These are phyloP conservation scores for Macrophomina pseudophaseolina DNA, from an alignment of 2,329 filamentous ascomycete genomes.

Conservation along the genomic window DNA sequence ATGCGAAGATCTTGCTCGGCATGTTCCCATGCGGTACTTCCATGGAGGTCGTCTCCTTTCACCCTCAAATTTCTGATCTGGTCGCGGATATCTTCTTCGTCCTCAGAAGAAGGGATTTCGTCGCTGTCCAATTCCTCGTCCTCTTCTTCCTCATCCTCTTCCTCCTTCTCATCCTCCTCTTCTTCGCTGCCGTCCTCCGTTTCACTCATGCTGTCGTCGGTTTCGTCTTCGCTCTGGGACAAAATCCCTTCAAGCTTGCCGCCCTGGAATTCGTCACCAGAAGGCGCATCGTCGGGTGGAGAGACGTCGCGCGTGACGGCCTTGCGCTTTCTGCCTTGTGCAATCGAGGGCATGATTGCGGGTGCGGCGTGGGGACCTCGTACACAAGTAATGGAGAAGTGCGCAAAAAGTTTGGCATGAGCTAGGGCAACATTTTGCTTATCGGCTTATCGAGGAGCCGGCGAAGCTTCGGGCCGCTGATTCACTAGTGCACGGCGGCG, in stretches of 20 bases:
- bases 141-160: conserved; percentile 38
- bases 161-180: conserved; percentile 36
- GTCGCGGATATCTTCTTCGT: conserved; percentile 49
- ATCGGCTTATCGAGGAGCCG: conserved; percentile 19
- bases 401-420: neutral
- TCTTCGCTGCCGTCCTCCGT: conserved; percentile 36
- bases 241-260: conserved; percentile 50
- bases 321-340: conserved; percentile 50
- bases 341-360: conserved; percentile 18
- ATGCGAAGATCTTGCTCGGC: conserved; percentile 27
- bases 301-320: conserved; percentile 45
- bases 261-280: conserved; percentile 38
- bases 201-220: conserved; percentile 34
- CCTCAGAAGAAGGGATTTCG: conserved; percentile 47
- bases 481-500: neutral
- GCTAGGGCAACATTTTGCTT: conserved; percentile 24
- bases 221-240: conserved; percentile 49
- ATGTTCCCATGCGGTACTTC: conserved; percentile 27
- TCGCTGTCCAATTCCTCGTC: conserved; percentile 47
- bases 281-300: conserved; percentile 34
- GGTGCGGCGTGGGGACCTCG: neutral
- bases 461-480: conserved; percentile 3
- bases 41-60: conserved; percentile 31
- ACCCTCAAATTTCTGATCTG: conserved; percentile 52
- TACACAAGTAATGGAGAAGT: neutral